A percentile compares a stretch with the other conserved stretches of the same genome.
Evolutionary conservation across 768 basidiomycete genomes (phyloP).

Genomic region (Flagelloscypha sp.): DNA sequence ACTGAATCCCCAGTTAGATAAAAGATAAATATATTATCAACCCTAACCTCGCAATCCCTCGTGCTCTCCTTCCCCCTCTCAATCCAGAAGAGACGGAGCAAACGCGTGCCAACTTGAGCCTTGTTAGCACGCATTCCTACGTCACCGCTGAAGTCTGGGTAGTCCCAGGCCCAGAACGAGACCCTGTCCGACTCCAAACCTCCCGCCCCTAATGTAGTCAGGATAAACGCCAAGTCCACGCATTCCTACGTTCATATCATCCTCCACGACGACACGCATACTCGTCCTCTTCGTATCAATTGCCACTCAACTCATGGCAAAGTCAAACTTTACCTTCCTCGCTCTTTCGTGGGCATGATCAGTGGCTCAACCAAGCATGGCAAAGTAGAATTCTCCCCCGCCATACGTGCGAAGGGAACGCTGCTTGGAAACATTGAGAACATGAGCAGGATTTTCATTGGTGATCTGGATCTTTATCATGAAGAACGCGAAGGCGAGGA

Average conservation of each 20-base stretch:
- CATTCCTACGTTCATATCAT: not conserved
- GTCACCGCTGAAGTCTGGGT: constrained; percentile 35
- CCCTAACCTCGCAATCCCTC: constrained; percentile 31
- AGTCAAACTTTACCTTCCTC: constrained; percentile 28
- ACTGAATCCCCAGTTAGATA: no score
- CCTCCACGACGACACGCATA: not conserved
- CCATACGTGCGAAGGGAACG: no score
- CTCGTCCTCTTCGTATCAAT: constrained; percentile 18
- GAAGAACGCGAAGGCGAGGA: no score
- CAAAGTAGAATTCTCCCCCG: constrained; percentile 21
- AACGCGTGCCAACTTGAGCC: constrained; percentile 29
- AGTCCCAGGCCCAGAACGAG: constrained; percentile 8
- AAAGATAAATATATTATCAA: constrained; percentile 36
- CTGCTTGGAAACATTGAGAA: no score
- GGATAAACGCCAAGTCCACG: constrained; percentile 11
- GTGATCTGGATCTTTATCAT: no score
- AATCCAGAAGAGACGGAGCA: constrained; percentile 24
- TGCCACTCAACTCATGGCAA: constrained; percentile 19
- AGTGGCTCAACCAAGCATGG: constrained; percentile 21
- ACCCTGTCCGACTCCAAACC: constrained; percentile 10
- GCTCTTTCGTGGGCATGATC: constrained; percentile 31
- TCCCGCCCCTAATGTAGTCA: constrained; percentile 11
- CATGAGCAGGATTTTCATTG: no score
- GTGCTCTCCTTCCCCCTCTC: constrained; percentile 30
- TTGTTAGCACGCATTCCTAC: constrained; percentile 24